These are phyloP conservation scores for Blastobotrys serpentis DNA, from an alignment of 1,139 yeast species.

Conservation along the genomic window DNA sequence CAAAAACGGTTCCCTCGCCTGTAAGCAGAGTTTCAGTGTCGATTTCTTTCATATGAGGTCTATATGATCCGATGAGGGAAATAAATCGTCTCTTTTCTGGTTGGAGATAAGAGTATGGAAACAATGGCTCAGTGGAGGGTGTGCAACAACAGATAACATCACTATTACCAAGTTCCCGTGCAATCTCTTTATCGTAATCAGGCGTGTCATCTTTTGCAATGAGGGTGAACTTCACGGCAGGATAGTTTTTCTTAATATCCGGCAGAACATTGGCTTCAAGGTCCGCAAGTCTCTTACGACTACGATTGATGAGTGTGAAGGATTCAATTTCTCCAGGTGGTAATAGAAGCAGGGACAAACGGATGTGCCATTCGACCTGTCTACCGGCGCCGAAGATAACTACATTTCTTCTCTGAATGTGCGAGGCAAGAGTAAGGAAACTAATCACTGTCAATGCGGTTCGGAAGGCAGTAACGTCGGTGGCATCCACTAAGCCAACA, in stretches of 20 bases:
- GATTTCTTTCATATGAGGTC: constrained; percentile 20
- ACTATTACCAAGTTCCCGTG: background rate
- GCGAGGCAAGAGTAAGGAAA: background rate
- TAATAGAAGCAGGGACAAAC: constrained; percentile 11
- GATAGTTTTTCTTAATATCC: background rate
- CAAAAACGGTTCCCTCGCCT: constrained; percentile 17
- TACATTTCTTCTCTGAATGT: constrained; percentile 8
- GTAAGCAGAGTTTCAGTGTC: constrained; percentile 17
- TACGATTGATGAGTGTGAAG: constrained; percentile 12
- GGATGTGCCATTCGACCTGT: constrained; percentile 17
- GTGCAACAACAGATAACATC: constrained; percentile 15
- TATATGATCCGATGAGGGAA: constrained; percentile 21
- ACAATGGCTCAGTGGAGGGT: constrained; percentile 18
- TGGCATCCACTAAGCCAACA: constrained; percentile 11
- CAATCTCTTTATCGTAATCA: constrained; percentile 4
- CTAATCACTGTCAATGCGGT: constrained; percentile 14
- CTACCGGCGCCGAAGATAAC: constrained; percentile 15
- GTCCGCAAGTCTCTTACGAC: constrained; percentile 5
- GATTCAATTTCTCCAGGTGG: constrained; percentile 11
- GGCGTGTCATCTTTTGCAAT: constrained; percentile 13
- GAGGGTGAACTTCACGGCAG: constrained; percentile 7
- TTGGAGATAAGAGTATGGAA: constrained; percentile 14
- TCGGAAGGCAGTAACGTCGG: constrained; percentile 16
- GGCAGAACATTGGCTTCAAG: constrained; percentile 9
- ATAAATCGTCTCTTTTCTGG: constrained; percentile 11